Conservation (phyloP, 768 basidiomycete species). For the Sarcomyxa edulis region DNA sequence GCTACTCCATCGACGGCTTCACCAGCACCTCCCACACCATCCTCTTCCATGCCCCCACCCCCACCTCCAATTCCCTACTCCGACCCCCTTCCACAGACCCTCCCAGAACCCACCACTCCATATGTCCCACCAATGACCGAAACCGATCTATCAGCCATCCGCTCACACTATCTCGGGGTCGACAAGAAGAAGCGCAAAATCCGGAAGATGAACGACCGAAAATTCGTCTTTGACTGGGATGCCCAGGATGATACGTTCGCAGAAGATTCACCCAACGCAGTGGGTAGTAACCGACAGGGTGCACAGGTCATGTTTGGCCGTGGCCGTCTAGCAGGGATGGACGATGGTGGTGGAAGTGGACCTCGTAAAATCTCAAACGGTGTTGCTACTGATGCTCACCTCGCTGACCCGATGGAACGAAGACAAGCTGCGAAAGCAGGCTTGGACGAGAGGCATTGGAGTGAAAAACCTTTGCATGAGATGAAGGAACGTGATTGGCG, state of each 20-base stretch:
- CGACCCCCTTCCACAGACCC: constrained; percentile 7
- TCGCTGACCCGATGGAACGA: constrained; percentile 81
- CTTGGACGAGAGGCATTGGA: constrained; percentile 95
- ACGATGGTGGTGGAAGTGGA: constrained; percentile 58
- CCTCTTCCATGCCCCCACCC: constrained; percentile 35
- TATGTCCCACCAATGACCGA: constrained; percentile 71
- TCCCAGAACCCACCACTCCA: constrained; percentile 27
- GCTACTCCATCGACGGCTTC: constrained; percentile 27
- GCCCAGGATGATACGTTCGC: constrained; percentile 90
- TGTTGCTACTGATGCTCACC: constrained; percentile 35
- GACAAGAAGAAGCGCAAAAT: constrained; percentile 93
- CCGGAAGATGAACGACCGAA: constrained; percentile 92
- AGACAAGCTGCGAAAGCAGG: constrained; percentile 76
- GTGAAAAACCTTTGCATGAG: constrained; percentile 85
- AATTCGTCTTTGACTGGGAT: constrained; percentile 99
- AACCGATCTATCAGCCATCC: constrained; percentile 74
- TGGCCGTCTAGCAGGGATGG: constrained; percentile 82
- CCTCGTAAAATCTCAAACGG: constrained; percentile 27
- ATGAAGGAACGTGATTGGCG: constrained; percentile 99
- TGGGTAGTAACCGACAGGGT: constrained; percentile 69
- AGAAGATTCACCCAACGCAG: constrained; percentile 67
- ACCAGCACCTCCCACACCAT: constrained; percentile 20
- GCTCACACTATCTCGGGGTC: constrained; percentile 91
- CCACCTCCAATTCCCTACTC: constrained; percentile 10
- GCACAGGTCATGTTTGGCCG: constrained; percentile 88